phyloP scores from a whole-genome alignment of 2,329 filamentous ascomycete genomes.

The Didymella pomorum region DNA sequence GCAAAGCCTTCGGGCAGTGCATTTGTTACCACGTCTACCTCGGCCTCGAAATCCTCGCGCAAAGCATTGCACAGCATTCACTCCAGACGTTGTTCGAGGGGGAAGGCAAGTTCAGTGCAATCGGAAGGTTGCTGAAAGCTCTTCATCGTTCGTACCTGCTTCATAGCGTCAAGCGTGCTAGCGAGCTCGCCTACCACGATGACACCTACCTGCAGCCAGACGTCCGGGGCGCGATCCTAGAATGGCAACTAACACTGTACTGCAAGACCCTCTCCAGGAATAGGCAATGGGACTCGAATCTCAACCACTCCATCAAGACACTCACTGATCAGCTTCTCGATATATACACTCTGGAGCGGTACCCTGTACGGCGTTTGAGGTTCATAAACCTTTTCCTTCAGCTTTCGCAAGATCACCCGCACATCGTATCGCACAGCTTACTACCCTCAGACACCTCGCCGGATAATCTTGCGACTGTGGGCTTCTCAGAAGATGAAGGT shows the following conservation, averaged over 20 bases:
- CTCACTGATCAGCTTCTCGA: conserved; percentile 36
- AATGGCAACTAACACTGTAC: conserved; percentile 53
- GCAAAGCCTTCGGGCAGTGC: conserved; percentile 67
- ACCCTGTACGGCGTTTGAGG: conserved; percentile 47
- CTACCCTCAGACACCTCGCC: conserved; percentile 4
- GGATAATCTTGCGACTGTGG: conserved; percentile 1
- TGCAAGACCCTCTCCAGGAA: conserved; percentile 41
- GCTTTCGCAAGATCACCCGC: conserved; percentile 65
- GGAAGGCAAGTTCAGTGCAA: conserved; percentile 58
- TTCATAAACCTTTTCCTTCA: conserved; percentile 38
- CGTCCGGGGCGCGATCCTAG: conserved; percentile 51
- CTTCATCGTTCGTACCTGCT: conserved; percentile 63
- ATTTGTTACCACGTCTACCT: conserved; percentile 68
- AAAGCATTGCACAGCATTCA: conserved; percentile 59
- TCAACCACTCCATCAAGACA: conserved; percentile 35
- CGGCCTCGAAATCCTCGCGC: conserved; percentile 63
- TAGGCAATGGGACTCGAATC: conserved; percentile 39
- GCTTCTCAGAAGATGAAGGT: conserved; percentile 41
- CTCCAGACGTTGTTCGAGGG: conserved; percentile 63
- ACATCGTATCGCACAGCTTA: conserved; percentile 56
- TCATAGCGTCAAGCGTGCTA: conserved; percentile 56
- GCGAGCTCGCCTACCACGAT: conserved; percentile 58
- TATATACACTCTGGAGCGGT: conserved; percentile 38
- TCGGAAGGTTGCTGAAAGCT: conserved; percentile 67
- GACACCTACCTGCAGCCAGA: conserved; percentile 35